Evolutionary conservation across 179 eudicot genomes (phyloP), one percentile per base, ranked within the genome.

Genomic region (Vitellaria paradoxa): DNA sequence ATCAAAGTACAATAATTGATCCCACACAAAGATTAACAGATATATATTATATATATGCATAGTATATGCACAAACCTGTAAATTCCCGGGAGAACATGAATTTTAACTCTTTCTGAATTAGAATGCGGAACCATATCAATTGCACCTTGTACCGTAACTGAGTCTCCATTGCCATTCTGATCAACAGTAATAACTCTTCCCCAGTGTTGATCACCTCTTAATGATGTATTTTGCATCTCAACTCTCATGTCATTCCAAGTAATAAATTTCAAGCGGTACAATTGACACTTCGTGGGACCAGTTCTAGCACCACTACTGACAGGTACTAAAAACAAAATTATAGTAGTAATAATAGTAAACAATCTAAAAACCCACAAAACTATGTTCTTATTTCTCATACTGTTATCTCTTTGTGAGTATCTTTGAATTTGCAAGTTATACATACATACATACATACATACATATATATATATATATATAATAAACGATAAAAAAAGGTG

Each of bases 51-150:
- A 40, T n/a, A 2, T 12, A 9, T 13, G 50, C 21, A 12, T 30
- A 30, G 37, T 30, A 30, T 30, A 30, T 8, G 5, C 62, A 62
- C 57, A 20, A 26, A 94, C 98, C 97, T 91, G 92, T 94, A 94
- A 85, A 89, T 86, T 60, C 97, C 98, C 47, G 98, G 98, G 78
- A 82, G 97, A 65, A 94, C 79, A 55, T 84, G 80, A 70, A 94
- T 90, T 59, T 88, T 93, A 15, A 93, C 84, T 57, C 98, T 84
- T 40, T 74, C 62, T 3, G 88, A 83, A 85, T 94, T 94, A 10
- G 81, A 70, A 46, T 47, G 24, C 6, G 97, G 96, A 45, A 94
- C 92, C 87, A 91, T 50, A 82, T 91, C 94, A 75, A 94, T 85
- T 6, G 98, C 98, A 68, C 92, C 96, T 84, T 94, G 96, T 52